Conservation (phyloP, 202 grass and related monocot species). For the Carex sylvatica region DNA sequence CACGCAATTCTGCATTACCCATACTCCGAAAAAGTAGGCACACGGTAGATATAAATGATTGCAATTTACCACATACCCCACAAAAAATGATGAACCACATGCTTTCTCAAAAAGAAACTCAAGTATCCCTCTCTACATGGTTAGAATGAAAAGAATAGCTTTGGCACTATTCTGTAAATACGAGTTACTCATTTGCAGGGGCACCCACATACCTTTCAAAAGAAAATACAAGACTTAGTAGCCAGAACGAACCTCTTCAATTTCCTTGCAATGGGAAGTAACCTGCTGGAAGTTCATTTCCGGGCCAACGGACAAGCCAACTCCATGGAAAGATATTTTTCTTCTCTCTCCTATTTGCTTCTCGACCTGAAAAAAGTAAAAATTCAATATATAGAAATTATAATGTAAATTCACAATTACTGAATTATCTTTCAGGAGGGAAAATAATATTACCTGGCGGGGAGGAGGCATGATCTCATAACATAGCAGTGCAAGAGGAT, state of each 20-base stretch:
- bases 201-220: neutral
- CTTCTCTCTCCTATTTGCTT: constrained; percentile 96
- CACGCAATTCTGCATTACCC: neutral
- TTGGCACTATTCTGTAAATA: constrained; percentile 2
- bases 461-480: constrained; percentile 97
- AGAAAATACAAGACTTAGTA: constrained; percentile 14
- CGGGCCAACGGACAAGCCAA: constrained; percentile 68
- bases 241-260: constrained; percentile 57
- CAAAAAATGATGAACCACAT: constrained; percentile 15
- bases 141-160: constrained; percentile 6
- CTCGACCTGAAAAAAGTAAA: constrained; percentile 52
- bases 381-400: constrained; percentile 15
- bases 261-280: constrained; percentile 43
- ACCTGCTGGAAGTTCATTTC: constrained; percentile 66
- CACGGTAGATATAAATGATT: neutral
- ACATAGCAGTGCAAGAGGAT: constrained; percentile 85
- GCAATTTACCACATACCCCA: neutral
- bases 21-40: constrained; percentile 7
- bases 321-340: constrained; percentile 82
- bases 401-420: neutral
- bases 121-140: neutral
- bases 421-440: constrained; percentile 1
- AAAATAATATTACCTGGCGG: constrained; percentile 48
- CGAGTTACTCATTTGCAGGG: constrained; percentile 15
- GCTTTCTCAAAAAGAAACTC: neutral